Base-by-base conservation (phyloP, 2,329 filamentous ascomycete species). In the Exserohilum rostratum region DNA sequence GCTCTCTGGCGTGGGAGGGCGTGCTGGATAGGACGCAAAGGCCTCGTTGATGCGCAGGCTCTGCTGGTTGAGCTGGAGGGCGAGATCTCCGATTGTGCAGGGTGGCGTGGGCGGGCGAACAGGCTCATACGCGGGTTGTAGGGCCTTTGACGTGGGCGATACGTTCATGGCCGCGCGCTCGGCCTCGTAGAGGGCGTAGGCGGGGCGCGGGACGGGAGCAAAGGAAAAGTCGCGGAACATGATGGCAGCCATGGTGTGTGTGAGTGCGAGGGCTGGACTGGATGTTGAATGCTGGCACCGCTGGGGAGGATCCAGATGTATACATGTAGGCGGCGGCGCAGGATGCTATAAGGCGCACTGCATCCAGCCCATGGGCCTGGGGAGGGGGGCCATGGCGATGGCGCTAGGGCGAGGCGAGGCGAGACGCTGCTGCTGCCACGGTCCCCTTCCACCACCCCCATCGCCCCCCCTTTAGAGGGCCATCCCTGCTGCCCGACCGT, bases 151-250 rank as follows among this genome's bases (percentile, higher is more conserved):
- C 11, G 70, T 72, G 15, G 72, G 74, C 52, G 73, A 73, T 39
- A 71, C 64, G 45, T 69, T 71, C 61, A 68, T 68, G 29, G 62
- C 67, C 7, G 67, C 62, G 30, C 64, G 66, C 44, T 73, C 70
- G 46, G 67, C 62, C 27, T 71, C 65, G 45, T 62, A 63, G 34
- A 59, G 57, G 5, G 68, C 64, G 6, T 64, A 67, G 40, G 50
- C 45, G 5, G 66, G 69, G 46, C 68, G 69, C 53, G 73, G 70
- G 4, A 68, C 68, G 6, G 72, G 61, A 31, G 64, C 66, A 63
- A 78, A 76, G 62, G 74, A 75, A 58, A 76, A 78, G 65, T 72
- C 60, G 39, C 71, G 69, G 58, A 78, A 78, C 63, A 77, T 70
- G 44, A 61, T 70, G 44, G 62, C 39, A 29, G 53, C 48, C 53